phyloP scores from a whole-genome alignment of 2,329 filamentous ascomycete species.

The Bisporella sp. region DNA sequence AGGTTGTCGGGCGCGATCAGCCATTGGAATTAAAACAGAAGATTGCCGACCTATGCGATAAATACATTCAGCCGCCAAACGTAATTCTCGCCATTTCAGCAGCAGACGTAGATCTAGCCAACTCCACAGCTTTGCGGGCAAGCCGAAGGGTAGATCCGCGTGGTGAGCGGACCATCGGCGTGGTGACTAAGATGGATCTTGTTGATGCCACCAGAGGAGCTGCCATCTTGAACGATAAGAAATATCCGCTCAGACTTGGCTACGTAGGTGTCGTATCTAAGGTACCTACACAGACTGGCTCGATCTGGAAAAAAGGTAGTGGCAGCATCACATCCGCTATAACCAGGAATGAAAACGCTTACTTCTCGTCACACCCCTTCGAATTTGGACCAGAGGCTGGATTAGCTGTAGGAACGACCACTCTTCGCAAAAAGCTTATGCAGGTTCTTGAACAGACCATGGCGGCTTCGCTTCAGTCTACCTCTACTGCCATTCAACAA shows the following conservation, averaged over 20 bases:
- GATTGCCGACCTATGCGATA: slow-evolving; percentile 93
- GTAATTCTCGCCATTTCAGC: slow-evolving; percentile 96
- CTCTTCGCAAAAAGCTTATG: slow-evolving; percentile 92
- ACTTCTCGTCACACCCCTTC: slow-evolving; percentile 74
- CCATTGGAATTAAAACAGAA: slow-evolving; percentile 89
- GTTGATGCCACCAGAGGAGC: slow-evolving; percentile 77
- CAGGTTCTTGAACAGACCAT: slow-evolving; percentile 94
- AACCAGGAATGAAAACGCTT: slow-evolving; percentile 79
- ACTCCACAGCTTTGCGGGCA: slow-evolving; percentile 85
- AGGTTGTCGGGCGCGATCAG: slow-evolving; percentile 87
- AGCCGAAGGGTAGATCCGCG: slow-evolving; percentile 88
- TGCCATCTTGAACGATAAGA: slow-evolving; percentile 75
- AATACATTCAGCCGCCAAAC: slow-evolving; percentile 94
- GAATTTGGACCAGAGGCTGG: slow-evolving; percentile 71
- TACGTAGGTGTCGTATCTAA: slow-evolving; percentile 94
- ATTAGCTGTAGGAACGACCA: slow-evolving; percentile 75
- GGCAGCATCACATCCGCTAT: slow-evolving; percentile 76
- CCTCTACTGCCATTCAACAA: slow-evolving; percentile 85
- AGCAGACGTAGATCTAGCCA: slow-evolving; percentile 93
- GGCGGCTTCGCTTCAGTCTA: slow-evolving; percentile 84
- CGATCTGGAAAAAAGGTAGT: slow-evolving; percentile 77
- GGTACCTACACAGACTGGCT: slow-evolving; percentile 52
- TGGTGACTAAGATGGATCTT: slow-evolving; percentile 99
- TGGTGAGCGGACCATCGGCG: slow-evolving; percentile 92
- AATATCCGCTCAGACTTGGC: slow-evolving; percentile 89